Evolutionary conservation across 345 rosid genomes (phyloP).

Genomic region (Turritis glabra): DNA sequence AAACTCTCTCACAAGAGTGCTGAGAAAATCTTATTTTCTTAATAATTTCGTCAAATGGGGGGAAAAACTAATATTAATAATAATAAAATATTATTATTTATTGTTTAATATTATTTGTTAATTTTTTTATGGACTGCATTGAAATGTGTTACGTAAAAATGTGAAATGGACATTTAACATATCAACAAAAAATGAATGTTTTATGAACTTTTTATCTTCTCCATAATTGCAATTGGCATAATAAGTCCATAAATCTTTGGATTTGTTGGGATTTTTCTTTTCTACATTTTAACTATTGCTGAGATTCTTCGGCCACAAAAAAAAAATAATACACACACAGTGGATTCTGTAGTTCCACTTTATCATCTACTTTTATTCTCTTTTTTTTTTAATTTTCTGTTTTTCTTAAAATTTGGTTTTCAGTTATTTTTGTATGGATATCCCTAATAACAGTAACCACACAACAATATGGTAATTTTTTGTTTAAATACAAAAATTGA

Average conservation of each 20-base stretch:
- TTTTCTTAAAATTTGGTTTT: neutral
- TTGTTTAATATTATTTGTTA: too few relatives aligned
- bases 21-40: too few relatives aligned
- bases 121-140: conserved; percentile 9
- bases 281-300: neutral
- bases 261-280: conserved; percentile 5
- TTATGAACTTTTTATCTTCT: conserved; percentile 13
- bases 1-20: conserved; percentile 33
- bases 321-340: neutral
- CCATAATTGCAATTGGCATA: neutral
- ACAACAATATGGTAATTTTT: neutral
- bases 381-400: neutral
- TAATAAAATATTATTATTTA: too few relatives aligned
- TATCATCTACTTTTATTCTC: neutral
- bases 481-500: neutral
- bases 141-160: conserved; percentile 14
- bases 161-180: neutral
- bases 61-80: too few relatives aligned
- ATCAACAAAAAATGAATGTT: neutral
- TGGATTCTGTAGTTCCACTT: conserved; percentile 1
- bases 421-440: neutral
- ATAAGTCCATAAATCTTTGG: conserved; percentile 2
- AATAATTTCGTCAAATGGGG: neutral
- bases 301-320: neutral
- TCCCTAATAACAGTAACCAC: neutral